Evolutionary conservation across 331 rosid genomes (phyloP).

Genomic region (Rhamnella rubrinervis): DNA sequence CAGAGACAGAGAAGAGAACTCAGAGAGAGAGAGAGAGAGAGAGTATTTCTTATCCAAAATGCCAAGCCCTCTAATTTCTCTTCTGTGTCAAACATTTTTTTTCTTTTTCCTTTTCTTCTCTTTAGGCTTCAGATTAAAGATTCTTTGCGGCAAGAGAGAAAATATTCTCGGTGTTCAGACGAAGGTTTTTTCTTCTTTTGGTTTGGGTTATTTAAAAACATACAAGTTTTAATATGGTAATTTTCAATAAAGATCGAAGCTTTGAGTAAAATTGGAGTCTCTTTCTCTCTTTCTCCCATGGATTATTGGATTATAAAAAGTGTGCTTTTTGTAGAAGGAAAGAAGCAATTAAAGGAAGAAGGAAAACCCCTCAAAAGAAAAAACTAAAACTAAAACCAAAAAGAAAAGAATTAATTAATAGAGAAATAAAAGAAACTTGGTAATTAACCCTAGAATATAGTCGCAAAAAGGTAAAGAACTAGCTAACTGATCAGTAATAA

Average conservation of each 20-base stretch:
- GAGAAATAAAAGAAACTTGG: too few relatives aligned
- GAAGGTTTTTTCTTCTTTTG: constrained; percentile 25
- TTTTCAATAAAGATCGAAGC: constrained; percentile 26
- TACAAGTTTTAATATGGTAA: constrained; percentile 6
- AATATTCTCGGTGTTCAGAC: constrained; percentile 21
- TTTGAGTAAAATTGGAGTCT: constrained; percentile 16
- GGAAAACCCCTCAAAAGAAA: too few relatives aligned
- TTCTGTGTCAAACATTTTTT: neutral
- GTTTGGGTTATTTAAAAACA: constrained; percentile 18
- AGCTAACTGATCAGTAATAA: too few relatives aligned
- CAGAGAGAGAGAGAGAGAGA: neutral
- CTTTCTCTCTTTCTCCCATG: neutral
- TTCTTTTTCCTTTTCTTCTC: neutral
- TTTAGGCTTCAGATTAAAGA: constrained; percentile 38
- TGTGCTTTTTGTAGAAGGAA: constrained; percentile 15
- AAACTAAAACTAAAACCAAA: too few relatives aligned
- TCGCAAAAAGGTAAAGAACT: too few relatives aligned
- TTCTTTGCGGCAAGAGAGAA: constrained; percentile 55
- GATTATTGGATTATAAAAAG: neutral
- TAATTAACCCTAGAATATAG: too few relatives aligned
- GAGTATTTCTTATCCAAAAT: constrained; percentile 33
- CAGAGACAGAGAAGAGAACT: neutral
- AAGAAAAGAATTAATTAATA: too few relatives aligned
- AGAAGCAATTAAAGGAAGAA: neutral
- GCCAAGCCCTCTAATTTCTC: constrained; percentile 20